Evolutionary conservation across 73 alveolate genomes (phyloP), one percentile per base, ranked within the genome.

Genomic region (Paramecium sonneborni): DNA sequence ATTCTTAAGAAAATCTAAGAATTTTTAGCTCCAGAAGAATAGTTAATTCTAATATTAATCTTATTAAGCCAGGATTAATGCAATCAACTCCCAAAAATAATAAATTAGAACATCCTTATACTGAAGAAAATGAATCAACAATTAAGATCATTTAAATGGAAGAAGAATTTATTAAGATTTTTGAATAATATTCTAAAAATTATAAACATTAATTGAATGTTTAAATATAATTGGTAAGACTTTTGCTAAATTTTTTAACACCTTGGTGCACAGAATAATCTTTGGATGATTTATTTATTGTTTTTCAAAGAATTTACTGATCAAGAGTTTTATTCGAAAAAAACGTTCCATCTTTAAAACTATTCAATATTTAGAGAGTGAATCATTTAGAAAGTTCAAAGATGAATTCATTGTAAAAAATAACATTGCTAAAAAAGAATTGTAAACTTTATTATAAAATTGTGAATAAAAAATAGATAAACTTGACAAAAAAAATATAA

Each of bases 221-320:
- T 35, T 72, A 9, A 72, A 72, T 72, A 28, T 72, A 30, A 72
- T 72, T 34, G 86, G 86, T 1, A 72, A 72, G 57, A 72, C 86
- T 28, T 58, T 72, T 30, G 86, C 86, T 34, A 38, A 72, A 35
- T 72, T 58, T 12, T 32, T 72, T 5, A 72, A 4, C 32, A 41
- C 12, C 5, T 37, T 72, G 18, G 86, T 35, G 86, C 86, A 1
- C 12, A 72, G 6, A 72, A 72, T 35, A 72, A 72, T 18, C 18
- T 72, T 4, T 72, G 86, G 86, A 72, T 72, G 57, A 72, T 28
- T 72, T 72, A n/a, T 72, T 72, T 38, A 72, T 72, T 32, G 34
- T 72, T 8, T 72, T 72, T 72, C 30, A 72, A 38, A 6, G 86
- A 35, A 72, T 72, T 58, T 72, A 72, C 32, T 37, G 35, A 72